Base-by-base conservation (phyloP, 371 early-diverging fungal species). In the Apophysomyces sp. region DNA sequence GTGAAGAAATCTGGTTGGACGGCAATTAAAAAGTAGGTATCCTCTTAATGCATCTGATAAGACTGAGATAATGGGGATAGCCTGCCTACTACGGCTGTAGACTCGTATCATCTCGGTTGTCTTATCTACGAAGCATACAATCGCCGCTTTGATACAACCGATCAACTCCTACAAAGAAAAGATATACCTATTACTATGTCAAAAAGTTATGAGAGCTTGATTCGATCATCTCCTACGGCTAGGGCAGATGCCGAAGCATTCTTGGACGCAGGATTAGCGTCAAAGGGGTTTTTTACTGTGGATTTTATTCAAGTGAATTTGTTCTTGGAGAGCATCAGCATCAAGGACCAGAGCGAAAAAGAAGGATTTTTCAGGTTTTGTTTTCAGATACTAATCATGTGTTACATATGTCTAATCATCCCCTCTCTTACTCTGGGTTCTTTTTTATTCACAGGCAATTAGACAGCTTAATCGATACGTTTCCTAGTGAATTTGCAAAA, bases 291-390 rank as follows among this genome's bases (percentile, higher is more conserved):
- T 64, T 93, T 97, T 67, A 85, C 89, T 32, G 86, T 78, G 11
- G 90, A 89, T 54, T 89, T 97, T 60, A 81, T 97, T 4, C 83
- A 84, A 29, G 85, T 90, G 3, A 89, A 86, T 49, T 59, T 91
- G 52, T 95, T 95, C 54, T 67, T 96, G 34, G 97, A 97, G 61
- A 91, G 94, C 69, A 86, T 95, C 49, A 86, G 89, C 32, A 86
- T 97, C 58, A 94, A 95, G 69, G 95, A 95, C 29, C 83, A 85
- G 29, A 62, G 73, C 32, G 95, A 94, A 69, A 91, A 92, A 61
- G 90, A 90, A 18, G 80, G 71, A 3, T 95, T 95, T 58, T 81
- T 95, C 57, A 71, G 74, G 85, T 80, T 34, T 34, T 8, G 8
- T 11, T 34, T 34, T 11, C 70, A 54, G 81, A 69, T 8, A n/a